These are phyloP conservation scores for Pichia exigua DNA, from an alignment of 805 yeast species.

Conservation along the genomic window DNA sequence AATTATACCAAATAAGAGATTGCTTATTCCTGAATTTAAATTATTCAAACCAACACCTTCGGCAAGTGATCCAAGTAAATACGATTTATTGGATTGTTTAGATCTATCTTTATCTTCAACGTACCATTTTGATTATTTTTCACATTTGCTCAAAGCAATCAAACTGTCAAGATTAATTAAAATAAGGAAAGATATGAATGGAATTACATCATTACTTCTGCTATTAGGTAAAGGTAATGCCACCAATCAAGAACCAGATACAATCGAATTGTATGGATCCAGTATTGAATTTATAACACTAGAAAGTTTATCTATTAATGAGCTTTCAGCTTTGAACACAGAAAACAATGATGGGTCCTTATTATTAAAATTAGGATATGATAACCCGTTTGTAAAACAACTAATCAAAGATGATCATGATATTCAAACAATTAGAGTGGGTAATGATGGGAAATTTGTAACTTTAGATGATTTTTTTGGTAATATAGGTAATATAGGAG, in stretches of 20 bases:
- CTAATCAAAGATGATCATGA: constrained; percentile 29
- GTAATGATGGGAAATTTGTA: constrained; percentile 22
- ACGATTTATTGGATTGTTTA: constrained; percentile 4
- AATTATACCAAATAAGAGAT: constrained; percentile 53
- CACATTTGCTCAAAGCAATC: constrained; percentile 41
- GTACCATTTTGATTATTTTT: constrained; percentile 43
- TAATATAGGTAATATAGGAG: constrained; percentile 15
- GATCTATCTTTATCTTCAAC: constrained; percentile 33
- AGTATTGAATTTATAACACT: constrained; percentile 27
- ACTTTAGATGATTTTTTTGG: constrained; percentile 26
- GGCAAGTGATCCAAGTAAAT: constrained; percentile 1
- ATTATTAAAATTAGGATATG: constrained; percentile 17
- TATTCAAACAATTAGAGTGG: constrained; percentile 21
- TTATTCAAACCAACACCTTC: constrained; percentile 23
- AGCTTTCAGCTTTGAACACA: constrained; percentile 6
- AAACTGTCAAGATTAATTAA: constrained; percentile 45
- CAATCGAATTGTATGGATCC: constrained; percentile 18
- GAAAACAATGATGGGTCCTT: not conserved
- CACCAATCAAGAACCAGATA: not conserved
- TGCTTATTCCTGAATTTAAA: constrained; percentile 55
- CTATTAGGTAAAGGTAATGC: constrained; percentile 17
- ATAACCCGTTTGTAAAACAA: constrained; percentile 23
- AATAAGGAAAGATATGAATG: constrained; percentile 46
- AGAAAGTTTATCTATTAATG: constrained; percentile 22
- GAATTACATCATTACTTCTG: constrained; percentile 29